These are phyloP conservation scores for Cladosporium sp. DNA, from an alignment of 2,329 filamentous ascomycete genomes.

Conservation along the genomic window DNA sequence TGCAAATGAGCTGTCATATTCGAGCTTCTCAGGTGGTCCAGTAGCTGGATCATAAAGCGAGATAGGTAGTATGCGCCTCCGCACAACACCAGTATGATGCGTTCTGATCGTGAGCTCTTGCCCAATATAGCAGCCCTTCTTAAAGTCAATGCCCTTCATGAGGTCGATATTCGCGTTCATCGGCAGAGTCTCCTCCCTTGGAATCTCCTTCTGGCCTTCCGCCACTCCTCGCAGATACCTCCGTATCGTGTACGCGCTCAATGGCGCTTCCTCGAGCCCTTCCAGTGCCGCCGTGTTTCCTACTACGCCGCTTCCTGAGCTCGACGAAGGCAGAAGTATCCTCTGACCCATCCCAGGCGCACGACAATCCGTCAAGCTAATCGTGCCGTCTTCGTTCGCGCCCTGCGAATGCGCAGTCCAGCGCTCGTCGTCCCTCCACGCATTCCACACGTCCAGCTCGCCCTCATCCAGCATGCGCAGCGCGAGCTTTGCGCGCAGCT, in stretches of 20 bases:
- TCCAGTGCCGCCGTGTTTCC: constrained; percentile 24
- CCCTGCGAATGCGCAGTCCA: constrained; percentile 35
- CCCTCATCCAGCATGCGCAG: constrained; percentile 65
- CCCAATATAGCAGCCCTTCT: constrained; percentile 94
- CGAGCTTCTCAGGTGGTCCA: constrained; percentile 43
- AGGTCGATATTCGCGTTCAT: constrained; percentile 88
- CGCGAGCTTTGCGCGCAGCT: constrained; percentile 76
- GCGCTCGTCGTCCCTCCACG: constrained; percentile 63
- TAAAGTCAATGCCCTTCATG: constrained; percentile 83
- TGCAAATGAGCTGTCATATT: constrained; percentile 42
- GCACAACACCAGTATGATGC: constrained; percentile 87
- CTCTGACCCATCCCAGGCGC: constrained; percentile 40
- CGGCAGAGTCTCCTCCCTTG: constrained; percentile 70
- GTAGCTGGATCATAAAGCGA: constrained; percentile 62
- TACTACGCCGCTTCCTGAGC: constrained; percentile 29
- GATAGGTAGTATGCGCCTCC: constrained; percentile 84
- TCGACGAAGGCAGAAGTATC: constrained; percentile 29
- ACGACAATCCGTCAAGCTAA: constrained; percentile 43
- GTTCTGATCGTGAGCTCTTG: constrained; percentile 97
- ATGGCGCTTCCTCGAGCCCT: constrained; percentile 44
- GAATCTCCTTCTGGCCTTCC: constrained; percentile 81
- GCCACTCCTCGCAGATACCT: constrained; percentile 79
- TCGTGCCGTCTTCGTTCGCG: constrained; percentile 25
- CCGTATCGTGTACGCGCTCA: constrained; percentile 66
- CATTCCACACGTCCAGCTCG: constrained; percentile 70